Evolutionary conservation across 306 rosid species (phyloP).

Genomic region (Fagus crenata): DNA sequence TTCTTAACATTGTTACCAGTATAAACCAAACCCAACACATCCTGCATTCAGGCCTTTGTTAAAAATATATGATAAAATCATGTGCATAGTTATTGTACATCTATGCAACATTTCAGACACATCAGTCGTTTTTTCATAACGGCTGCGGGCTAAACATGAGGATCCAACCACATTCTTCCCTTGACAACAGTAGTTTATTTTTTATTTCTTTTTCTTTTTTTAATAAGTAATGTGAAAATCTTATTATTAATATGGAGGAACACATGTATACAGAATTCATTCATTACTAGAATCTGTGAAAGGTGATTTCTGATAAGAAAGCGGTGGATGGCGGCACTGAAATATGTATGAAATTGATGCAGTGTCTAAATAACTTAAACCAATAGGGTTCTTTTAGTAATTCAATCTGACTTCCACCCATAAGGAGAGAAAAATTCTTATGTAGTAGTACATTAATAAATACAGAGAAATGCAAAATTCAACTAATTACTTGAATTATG

Average conservation of each 20-base stretch:
- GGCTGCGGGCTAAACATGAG: background rate
- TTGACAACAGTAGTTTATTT: background rate
- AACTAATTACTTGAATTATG: background rate
- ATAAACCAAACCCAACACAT: background rate
- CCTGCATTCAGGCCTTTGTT: background rate
- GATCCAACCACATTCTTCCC: background rate
- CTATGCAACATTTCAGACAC: background rate
- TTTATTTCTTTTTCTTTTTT: background rate
- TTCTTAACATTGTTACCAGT: too few species aligned
- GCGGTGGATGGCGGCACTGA: background rate
- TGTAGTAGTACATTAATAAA: background rate
- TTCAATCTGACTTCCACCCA: slow-evolving; percentile 3
- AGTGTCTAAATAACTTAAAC: background rate
- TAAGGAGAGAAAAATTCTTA: background rate
- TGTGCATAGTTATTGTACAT: background rate
- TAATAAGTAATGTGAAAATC: too few species aligned
- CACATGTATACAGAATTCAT: background rate
- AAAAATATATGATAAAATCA: background rate
- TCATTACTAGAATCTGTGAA: background rate
- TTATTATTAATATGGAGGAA: too few species aligned
- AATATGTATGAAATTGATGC: background rate
- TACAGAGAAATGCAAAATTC: background rate
- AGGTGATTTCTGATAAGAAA: background rate
- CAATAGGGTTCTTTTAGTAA: background rate
- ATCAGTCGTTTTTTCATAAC: background rate